Evolutionary conservation across 139 green algal genomes (phyloP).

Genomic region (Coccomyxa sp.): DNA sequence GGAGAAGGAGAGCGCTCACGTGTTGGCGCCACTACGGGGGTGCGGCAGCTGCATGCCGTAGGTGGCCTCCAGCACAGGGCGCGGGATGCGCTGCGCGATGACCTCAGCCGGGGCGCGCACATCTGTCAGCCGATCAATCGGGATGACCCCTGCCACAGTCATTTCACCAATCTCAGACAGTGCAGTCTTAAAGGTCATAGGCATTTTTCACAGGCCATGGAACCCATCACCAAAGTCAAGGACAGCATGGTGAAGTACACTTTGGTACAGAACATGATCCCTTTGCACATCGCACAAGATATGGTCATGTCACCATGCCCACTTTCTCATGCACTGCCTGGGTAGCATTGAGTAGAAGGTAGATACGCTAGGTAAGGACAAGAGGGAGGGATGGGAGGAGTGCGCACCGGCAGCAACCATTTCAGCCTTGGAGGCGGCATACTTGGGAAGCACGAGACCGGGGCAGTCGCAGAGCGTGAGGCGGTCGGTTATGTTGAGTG

Average conservation of each 20-base stretch:
- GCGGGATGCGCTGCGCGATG: conserved; percentile 46
- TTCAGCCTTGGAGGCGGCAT: conserved; percentile 82
- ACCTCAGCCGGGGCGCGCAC: conserved; percentile 71
- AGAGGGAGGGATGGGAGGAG: too few species aligned
- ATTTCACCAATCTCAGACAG: neutral
- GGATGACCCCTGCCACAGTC: conserved; percentile 79
- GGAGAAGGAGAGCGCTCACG: neutral
- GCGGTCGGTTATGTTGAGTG: conserved; percentile 69
- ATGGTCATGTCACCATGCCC: too few species aligned
- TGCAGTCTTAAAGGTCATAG: neutral
- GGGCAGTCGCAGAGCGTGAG: conserved; percentile 90
- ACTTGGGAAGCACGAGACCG: conserved; percentile 90
- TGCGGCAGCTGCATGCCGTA: conserved; percentile 74
- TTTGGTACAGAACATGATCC: too few species aligned
- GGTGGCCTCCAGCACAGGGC: conserved; percentile 56
- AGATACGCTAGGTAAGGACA: too few species aligned
- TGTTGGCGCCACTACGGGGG: neutral
- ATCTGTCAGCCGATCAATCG: conserved; percentile 94
- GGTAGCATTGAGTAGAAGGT: too few species aligned
- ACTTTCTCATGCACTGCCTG: too few species aligned
- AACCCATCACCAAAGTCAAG: conserved; percentile 35
- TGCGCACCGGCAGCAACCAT: conserved; percentile 82
- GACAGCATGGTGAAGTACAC: conserved; percentile 9
- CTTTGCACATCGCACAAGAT: too few species aligned
- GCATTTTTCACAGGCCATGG: neutral